Base-by-base conservation (phyloP, 129 eudicot genomes). In the Artemisia annua region DNA sequence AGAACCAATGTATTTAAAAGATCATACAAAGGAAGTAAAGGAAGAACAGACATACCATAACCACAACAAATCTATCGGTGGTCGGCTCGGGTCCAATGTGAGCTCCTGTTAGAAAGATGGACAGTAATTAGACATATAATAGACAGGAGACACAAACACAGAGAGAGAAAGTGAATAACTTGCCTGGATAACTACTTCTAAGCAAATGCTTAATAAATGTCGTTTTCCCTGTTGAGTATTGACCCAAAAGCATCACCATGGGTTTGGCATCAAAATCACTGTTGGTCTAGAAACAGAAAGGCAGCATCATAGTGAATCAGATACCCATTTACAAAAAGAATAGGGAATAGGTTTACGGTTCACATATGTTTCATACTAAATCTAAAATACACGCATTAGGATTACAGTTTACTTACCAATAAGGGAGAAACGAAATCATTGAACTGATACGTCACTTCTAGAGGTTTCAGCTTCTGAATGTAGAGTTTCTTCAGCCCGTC, bases 41-140 rank as follows among this genome's bases (percentile, higher is more conserved):
- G 15, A 52, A 39, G 63, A n/a, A n/a, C 0, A 20, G 88, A 93
- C 96, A 65, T 90, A 94, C 98, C 98, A 94, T 94, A 63, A 90
- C 97, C 63, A 85, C 96, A 59, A 94, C 93, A 76, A 94, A 95
- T 83, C 96, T 83, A 59, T 95, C 99, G 7, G 99, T 95, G 13
- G 99, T 95, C 60, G 99, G 99, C 84, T 94, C 99, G 0, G 99
- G 97, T 66, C 99, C 99, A 63, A 94, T 94, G 70, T 94, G 99
- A 83, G 97, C 97, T 17, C 98, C 98, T 92, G 83, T 54, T 48
- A 20, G 13, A 12, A 80, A 14, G 58, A 66, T 9, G 53, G 9
- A 58, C 18, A 17, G 9, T 20, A 3, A 61, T 32, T 14, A 63
- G 1, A 2, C 26, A 22, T 3, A 16, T 30, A 56, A 57, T 7